These are phyloP conservation scores for Fusarium duplospermum DNA, from an alignment of 2,329 filamentous ascomycete species.

Conservation along the genomic window DNA sequence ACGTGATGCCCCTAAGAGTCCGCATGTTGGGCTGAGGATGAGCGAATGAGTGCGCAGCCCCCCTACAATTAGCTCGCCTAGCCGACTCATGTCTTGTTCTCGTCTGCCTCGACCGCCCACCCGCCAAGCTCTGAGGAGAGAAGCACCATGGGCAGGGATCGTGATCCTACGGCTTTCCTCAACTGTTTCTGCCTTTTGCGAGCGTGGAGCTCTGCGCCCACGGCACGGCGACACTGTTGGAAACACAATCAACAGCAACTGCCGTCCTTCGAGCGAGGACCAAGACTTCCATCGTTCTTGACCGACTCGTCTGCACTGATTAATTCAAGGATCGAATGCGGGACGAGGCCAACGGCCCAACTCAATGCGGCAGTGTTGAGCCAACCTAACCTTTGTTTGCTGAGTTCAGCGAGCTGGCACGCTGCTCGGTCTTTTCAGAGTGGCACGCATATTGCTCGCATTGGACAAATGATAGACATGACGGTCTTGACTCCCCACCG, in stretches of 20 bases:
- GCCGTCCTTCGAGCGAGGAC: conserved; percentile 27
- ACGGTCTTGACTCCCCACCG: conserved; percentile 32
- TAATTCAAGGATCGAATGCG: background rate
- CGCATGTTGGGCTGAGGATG: conserved; percentile 13
- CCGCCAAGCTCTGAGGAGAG: conserved; percentile 31
- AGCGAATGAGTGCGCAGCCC: conserved; percentile 22
- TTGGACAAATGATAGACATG: conserved; percentile 36
- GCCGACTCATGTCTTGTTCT: conserved; percentile 30
- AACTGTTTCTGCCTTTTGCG: conserved; percentile 31
- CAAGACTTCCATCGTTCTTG: conserved; percentile 12
- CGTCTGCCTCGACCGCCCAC: conserved; percentile 30
- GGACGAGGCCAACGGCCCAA: background rate
- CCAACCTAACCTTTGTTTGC: background rate
- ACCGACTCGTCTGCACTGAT: conserved; percentile 5
- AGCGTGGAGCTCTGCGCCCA: conserved; percentile 22
- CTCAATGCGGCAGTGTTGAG: conserved; percentile 3
- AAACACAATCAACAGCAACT: conserved; percentile 20
- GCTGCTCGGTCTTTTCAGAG: conserved; percentile 19
- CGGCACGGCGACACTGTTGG: conserved; percentile 18
- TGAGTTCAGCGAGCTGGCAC: conserved; percentile 11
- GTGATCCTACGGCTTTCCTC: conserved; percentile 40
- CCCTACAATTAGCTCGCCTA: conserved; percentile 27
- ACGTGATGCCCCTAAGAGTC: conserved; percentile 6
- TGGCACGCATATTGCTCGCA: conserved; percentile 32
- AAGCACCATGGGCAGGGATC: conserved; percentile 43